phyloP scores from a whole-genome alignment of 2,329 filamentous ascomycete species.

The Orbilia ellipsospora region DNA sequence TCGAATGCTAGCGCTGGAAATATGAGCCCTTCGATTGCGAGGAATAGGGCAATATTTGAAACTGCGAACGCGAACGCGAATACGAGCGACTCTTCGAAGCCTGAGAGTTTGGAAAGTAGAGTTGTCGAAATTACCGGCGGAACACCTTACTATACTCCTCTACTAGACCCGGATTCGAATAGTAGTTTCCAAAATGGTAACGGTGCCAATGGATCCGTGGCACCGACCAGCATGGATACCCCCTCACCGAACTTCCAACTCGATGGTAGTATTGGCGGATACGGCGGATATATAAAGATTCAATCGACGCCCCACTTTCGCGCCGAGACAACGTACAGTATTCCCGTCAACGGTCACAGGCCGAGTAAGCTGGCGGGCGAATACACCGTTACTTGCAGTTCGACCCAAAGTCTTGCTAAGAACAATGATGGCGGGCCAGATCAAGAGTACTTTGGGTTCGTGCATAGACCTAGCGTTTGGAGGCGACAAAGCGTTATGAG shows the following conservation, averaged over 20 bases:
- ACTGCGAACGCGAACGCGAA: not conserved
- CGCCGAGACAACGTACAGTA: not conserved
- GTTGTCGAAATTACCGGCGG: constrained; percentile 45
- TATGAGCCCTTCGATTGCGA: constrained; percentile 21
- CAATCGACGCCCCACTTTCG: constrained; percentile 21
- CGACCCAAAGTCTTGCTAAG: constrained; percentile 29
- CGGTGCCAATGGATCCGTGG: not conserved
- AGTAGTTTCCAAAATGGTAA: not conserved
- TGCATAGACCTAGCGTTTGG: constrained; percentile 41
- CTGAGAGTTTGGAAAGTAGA: constrained; percentile 28
- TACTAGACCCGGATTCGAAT: not conserved
- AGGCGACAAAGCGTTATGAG: constrained; percentile 29
- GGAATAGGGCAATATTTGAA: constrained; percentile 46
- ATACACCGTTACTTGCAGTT: constrained; percentile 41
- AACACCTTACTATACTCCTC: constrained; percentile 48
- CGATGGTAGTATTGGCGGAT: constrained; percentile 18
- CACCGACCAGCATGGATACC: not conserved
- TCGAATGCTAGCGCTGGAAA: not conserved
- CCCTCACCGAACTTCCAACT: constrained; percentile 31
- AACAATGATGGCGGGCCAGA: not conserved
- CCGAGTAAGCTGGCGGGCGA: constrained; percentile 43
- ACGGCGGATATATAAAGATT: constrained; percentile 19
- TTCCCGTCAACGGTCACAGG: not conserved
- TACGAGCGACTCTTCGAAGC: not conserved
- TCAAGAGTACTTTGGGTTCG: constrained; percentile 34